Base-by-base conservation (phyloP, 2,329 filamentous ascomycete species). In the Trichoderma harzianum region DNA sequence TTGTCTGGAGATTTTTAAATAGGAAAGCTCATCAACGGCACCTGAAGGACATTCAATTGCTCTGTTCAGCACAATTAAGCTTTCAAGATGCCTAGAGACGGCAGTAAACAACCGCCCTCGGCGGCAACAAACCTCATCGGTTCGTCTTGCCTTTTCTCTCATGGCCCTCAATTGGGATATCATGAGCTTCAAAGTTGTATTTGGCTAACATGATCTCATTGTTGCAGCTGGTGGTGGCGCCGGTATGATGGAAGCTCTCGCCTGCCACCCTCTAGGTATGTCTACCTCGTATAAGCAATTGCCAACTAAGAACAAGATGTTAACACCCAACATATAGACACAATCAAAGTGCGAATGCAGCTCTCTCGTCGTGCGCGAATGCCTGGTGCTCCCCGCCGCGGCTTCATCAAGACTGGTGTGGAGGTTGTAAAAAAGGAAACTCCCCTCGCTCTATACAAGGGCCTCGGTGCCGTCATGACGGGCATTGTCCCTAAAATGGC, bases 401-500 rank as follows among this genome's bases (percentile, higher is more conserved):
- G 96, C 74, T 99, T 99, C 85, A 81, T 98, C 75, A 86, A 86
- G 70, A 99, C 96, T 2, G 96, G 96, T 74, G 83, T 87, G 74
- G 93, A 97, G 77, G 98, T 99, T 78, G 90, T 97, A 69, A 89
- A 89, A 80, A 91, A 92, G 78, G 96, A 99, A 85, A 98, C 96
- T 16, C 93, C 94, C 1, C 86, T 99, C 43, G 96, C 93, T 74
- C 86, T 99, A 72, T 99, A 99, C 88, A 99, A 99, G 86, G 96
- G 96, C 76, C 89, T 99, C n/a, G 96, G 96, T 74, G 96, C 96
- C 70, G 96, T 99, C 55, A 82, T 98, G 72, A 98, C 95, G 28
- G 96, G 96, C 76, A 99, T 99, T 81, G 90, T 99, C 26, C 96
- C 96, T 70, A 99, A 99, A 84, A 99, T 99, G 96, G 96, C 96